Evolutionary conservation across 2,329 filamentous ascomycete genomes (phyloP).

Genomic region (Aspergillus chevalieri): DNA sequence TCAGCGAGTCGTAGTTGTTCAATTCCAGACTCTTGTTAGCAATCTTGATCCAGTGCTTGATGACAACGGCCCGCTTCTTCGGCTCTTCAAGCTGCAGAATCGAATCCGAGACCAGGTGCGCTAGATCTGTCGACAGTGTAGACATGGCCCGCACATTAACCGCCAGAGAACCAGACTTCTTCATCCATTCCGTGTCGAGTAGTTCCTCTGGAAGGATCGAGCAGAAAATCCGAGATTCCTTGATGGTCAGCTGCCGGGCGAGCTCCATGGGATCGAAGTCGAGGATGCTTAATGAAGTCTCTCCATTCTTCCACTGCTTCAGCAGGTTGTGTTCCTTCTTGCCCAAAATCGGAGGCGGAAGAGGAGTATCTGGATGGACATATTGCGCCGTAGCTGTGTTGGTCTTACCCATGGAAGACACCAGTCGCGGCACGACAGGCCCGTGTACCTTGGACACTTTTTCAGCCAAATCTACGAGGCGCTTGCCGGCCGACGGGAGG

Average conservation of each 20-base stretch:
- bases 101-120: slow-evolving; percentile 86
- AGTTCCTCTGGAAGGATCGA: slow-evolving; percentile 88
- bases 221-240: slow-evolving; percentile 86
- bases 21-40: slow-evolving; percentile 78
- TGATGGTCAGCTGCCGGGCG: slow-evolving; percentile 85
- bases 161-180: slow-evolving; percentile 70
- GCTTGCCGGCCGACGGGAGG: slow-evolving; percentile 70
- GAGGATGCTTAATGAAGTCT: slow-evolving; percentile 64
- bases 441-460: slow-evolving; percentile 69
- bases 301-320: slow-evolving; percentile 67
- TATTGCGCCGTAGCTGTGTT: slow-evolving; percentile 68
- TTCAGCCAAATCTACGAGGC: slow-evolving; percentile 71
- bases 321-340: slow-evolving; percentile 72
- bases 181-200: slow-evolving; percentile 88
- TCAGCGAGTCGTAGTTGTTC: slow-evolving; percentile 92
- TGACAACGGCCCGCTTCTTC: slow-evolving; percentile 81
- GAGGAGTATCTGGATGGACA: slow-evolving; percentile 62
- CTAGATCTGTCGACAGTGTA: slow-evolving; percentile 81
- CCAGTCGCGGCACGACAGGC: slow-evolving; percentile 71
- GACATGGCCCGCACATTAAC: slow-evolving; percentile 94
- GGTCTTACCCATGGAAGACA: slow-evolving; percentile 83
- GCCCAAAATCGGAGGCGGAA: slow-evolving; percentile 64
- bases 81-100: slow-evolving; percentile 83
- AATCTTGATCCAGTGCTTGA: slow-evolving; percentile 99
- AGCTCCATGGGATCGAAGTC: slow-evolving; percentile 90